Evolutionary conservation across 2,329 filamentous ascomycete genomes (phyloP).

Genomic region (Colletotrichum cuscutae): DNA sequence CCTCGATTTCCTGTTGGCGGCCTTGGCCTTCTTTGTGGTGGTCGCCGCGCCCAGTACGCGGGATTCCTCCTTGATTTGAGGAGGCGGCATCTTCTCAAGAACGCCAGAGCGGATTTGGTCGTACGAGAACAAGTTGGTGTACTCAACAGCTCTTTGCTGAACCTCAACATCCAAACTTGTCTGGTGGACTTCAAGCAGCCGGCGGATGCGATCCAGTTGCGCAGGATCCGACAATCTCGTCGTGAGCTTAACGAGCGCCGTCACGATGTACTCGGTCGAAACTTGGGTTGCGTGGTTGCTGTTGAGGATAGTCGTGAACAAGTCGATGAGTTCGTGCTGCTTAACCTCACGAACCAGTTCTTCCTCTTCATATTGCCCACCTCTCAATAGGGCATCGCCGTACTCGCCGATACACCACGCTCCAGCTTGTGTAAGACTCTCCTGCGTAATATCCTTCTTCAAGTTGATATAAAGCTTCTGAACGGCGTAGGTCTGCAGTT

Average conservation of each 20-base stretch:
- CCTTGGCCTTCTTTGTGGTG: slow-evolving; percentile 68
- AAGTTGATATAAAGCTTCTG: slow-evolving; percentile 93
- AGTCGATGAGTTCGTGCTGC: slow-evolving; percentile 89
- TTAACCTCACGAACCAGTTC: slow-evolving; percentile 84
- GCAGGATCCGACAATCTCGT: slow-evolving; percentile 84
- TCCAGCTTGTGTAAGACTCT: slow-evolving; percentile 91
- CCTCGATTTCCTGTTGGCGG: slow-evolving; percentile 79
- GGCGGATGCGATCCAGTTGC: slow-evolving; percentile 87
- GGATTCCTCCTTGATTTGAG: slow-evolving; percentile 96
- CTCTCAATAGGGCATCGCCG: slow-evolving; percentile 87
- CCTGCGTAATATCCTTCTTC: slow-evolving; percentile 97
- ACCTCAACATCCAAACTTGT: slow-evolving; percentile 94
- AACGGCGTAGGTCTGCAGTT: slow-evolving; percentile 94
- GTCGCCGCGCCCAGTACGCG: slow-evolving; percentile 86
- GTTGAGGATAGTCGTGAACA: slow-evolving; percentile 92
- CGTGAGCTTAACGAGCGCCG: slow-evolving; percentile 93
- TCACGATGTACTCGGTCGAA: slow-evolving; percentile 95
- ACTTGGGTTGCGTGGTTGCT: slow-evolving; percentile 94
- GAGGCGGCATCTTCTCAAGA: slow-evolving; percentile 96
- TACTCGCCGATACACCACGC: slow-evolving; percentile 99
- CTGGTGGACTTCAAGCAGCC: slow-evolving; percentile 80
- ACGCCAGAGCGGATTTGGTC: slow-evolving; percentile 90
- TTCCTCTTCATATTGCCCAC: slow-evolving; percentile 93
- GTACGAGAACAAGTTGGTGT: slow-evolving; percentile 91
- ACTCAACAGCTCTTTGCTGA: slow-evolving; percentile 95